Evolutionary conservation across 768 basidiomycete genomes (phyloP), one percentile per base, ranked within the genome.

Genomic region (Lyophyllum atratum): DNA sequence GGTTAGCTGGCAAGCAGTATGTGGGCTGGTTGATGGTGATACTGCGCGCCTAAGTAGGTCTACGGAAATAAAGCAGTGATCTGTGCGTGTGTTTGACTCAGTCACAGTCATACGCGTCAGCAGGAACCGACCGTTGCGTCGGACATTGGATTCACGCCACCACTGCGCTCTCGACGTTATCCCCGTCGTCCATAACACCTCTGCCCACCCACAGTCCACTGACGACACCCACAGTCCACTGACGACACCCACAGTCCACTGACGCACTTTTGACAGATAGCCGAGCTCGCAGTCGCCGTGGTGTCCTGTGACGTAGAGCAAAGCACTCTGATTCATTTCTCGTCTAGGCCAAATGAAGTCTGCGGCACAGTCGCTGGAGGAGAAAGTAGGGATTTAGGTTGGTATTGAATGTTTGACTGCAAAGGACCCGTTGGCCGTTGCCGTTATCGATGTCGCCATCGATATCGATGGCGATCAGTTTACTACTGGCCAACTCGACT

Each of bases 61-160:
- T 9, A 53, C 58, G 57, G 59, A 60, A 51, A 59, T 64, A 60
- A 58, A 45, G 52, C 56, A 58, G 54, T 60, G 59, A 58, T 52
- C 52, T 56, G 43, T 21, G 50, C 12, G 34, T 37, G 34, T 37
- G 52, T 56, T 45, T 54, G 61, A 62, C 49, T 64, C 60, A 64
- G 59, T 61, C 58, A 61, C 63, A 59, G 60, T 64, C 60, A 53
- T 54, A 62, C 47, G 54, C 62, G 62, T 54, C 48, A 59, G 43
- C 55, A 56, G 54, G 49, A 39, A 49, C 49, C 59, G 49, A 56
- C n/a, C n/a, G n/a, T n/a, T n/a, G n/a, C 50, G 29, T 49, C 48
- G 49, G 55, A 56, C 55, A 50, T 56, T 56, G 40, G 26, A 56
- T 52, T 51, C 56, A 58, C 60, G 50, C 60, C 57, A 55, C 54